Evolutionary conservation across 345 rosid genomes (phyloP).

Genomic region (Cardamine occulta): DNA sequence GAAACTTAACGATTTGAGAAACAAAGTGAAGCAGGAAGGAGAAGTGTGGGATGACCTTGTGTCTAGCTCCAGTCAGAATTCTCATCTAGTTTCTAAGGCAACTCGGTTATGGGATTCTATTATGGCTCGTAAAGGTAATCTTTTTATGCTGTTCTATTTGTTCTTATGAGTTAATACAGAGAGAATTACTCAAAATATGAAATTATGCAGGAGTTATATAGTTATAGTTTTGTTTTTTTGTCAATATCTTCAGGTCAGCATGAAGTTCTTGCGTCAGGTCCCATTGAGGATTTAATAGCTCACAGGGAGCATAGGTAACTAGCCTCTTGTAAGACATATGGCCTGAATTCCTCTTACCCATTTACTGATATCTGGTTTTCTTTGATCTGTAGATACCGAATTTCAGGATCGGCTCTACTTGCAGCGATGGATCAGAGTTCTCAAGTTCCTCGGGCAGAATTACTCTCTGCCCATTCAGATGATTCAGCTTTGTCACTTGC

Average conservation of each 20-base stretch:
- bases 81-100: slow-evolving; percentile 94
- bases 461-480: slow-evolving; percentile 59
- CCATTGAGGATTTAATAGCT: slow-evolving; percentile 97
- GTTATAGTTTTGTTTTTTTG: not conserved
- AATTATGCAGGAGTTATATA: slow-evolving; percentile 14
- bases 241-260: slow-evolving; percentile 72
- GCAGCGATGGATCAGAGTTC: slow-evolving; percentile 99
- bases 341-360: slow-evolving; percentile 12
- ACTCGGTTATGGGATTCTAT: slow-evolving; percentile 95
- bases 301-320: slow-evolving; percentile 97
- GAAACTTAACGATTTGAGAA: slow-evolving; percentile 89
- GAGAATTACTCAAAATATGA: not conserved
- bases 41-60: slow-evolving; percentile 98
- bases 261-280: slow-evolving; percentile 99
- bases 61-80: slow-evolving; percentile 92
- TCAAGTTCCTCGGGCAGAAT: slow-evolving; percentile 74
- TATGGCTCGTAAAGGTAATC: slow-evolving; percentile 84
- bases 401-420: slow-evolving; percentile 91
- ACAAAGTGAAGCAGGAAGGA: slow-evolving; percentile 97
- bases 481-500: slow-evolving; percentile 49
- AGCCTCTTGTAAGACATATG: slow-evolving; percentile 2
- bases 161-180: slow-evolving; percentile 6
- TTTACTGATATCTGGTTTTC: slow-evolving; percentile 36
- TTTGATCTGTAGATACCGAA: slow-evolving; percentile 77
- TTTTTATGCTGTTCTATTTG: slow-evolving; percentile 26